Conservation (phyloP, 768 basidiomycete genomes). For the Paxillus involutus region DNA sequence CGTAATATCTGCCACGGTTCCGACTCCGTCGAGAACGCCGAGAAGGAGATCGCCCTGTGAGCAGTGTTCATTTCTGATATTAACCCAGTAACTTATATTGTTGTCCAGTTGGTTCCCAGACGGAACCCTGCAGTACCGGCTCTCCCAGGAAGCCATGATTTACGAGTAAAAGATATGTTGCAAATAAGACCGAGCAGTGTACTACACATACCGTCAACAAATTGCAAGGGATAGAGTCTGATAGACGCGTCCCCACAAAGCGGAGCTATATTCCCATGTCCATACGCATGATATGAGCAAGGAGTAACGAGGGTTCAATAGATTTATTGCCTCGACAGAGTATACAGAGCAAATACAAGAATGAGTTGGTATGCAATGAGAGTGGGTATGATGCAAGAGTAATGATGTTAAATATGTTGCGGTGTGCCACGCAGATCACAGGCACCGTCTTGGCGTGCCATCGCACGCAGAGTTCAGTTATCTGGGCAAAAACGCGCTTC, state of each 20-base stretch:
- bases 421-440: slow-evolving; percentile 1
- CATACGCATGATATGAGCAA: neutral
- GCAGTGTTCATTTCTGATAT: slow-evolving; percentile 27
- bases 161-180: slow-evolving; percentile 58
- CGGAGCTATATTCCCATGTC: neutral
- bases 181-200: slow-evolving; percentile 9
- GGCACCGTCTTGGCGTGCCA: slow-evolving; percentile 28
- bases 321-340: neutral
- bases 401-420: slow-evolving; percentile 6
- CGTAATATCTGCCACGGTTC: slow-evolving; percentile 95
- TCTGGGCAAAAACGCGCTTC: slow-evolving; percentile 10
- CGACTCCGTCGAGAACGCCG: slow-evolving; percentile 82
- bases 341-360: slow-evolving; percentile 8
- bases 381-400: slow-evolving; percentile 25
- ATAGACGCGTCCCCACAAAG: neutral
- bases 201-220: slow-evolving; percentile 15
- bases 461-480: slow-evolving; percentile 11
- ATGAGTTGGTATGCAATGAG: slow-evolving; percentile 19
- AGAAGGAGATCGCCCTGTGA: slow-evolving; percentile 94
- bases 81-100: slow-evolving; percentile 4
- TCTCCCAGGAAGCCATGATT: slow-evolving; percentile 67
- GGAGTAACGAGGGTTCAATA: neutral
- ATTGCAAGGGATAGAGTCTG: neutral
- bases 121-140: slow-evolving; percentile 70
- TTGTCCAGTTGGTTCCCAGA: slow-evolving; percentile 86